Conservation (phyloP, 139 green algal genomes). For the Tetratostichococcus sp. region DNA sequence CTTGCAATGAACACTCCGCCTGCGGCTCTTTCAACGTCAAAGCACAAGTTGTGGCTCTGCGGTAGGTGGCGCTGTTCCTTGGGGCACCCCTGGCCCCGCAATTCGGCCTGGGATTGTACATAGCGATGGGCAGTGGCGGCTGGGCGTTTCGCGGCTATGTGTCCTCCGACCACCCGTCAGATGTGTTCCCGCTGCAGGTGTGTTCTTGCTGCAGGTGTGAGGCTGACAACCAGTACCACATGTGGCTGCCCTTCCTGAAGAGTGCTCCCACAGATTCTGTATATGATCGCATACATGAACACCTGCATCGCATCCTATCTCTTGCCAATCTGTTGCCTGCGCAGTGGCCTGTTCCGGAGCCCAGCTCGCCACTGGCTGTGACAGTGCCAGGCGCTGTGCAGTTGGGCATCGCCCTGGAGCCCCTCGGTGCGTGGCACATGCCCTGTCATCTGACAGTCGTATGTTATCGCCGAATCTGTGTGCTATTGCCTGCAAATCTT, state of each 20-base stretch:
- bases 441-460: too few relatives aligned
- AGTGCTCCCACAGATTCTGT: too few relatives aligned
- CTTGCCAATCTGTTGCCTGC: background rate
- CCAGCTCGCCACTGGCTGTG: background rate
- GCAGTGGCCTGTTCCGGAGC: background rate
- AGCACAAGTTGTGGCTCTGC: too few relatives aligned
- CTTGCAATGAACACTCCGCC: too few relatives aligned
- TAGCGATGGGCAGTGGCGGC: background rate
- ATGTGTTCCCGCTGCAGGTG: background rate
- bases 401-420: slow-evolving; percentile 5
- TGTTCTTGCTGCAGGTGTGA: too few relatives aligned
- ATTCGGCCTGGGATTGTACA: background rate
- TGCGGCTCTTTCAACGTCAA: too few relatives aligned
- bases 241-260: too few relatives aligned
- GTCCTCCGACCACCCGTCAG: background rate
- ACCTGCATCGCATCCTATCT: too few relatives aligned
- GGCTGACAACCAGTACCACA: too few relatives aligned
- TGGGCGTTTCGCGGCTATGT: background rate
- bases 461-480: too few relatives aligned
- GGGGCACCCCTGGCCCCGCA: background rate
- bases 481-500: background rate
- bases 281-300: too few relatives aligned
- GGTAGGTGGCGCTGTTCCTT: background rate
- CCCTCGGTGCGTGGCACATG: background rate
- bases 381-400: slow-evolving; percentile 1